A percentile compares a stretch with the other conserved stretches of the same genome.
These are phyloP conservation scores for Drosera capensis DNA, from an alignment of 148 eudicot species.

Conservation along the genomic window DNA sequence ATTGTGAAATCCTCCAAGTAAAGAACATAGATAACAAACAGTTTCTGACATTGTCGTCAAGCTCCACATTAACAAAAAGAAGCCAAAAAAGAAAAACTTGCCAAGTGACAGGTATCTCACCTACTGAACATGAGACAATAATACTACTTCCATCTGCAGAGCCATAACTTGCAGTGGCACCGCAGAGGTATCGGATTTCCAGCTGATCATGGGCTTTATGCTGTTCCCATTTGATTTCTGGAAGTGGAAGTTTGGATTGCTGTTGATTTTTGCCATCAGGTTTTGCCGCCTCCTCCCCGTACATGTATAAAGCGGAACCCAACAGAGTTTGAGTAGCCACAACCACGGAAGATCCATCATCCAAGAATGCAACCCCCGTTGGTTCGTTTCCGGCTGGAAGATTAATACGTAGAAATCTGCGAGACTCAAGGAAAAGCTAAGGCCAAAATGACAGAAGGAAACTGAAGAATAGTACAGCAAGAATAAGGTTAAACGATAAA, in stretches of 20 bases:
- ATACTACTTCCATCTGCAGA: conserved; percentile 92
- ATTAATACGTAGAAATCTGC: conserved; percentile 83
- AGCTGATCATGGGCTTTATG: conserved; percentile 78
- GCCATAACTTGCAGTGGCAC: conserved; percentile 66
- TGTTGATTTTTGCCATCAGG: conserved; percentile 41
- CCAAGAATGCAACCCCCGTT: conserved; percentile 56
- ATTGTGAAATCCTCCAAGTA: no score
- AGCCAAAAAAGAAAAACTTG: no score
- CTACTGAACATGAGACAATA: conserved; percentile 86
- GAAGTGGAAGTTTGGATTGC: conserved; percentile 62
- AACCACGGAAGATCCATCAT: conserved; percentile 62
- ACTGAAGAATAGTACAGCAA: not conserved
- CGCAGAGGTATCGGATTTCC: conserved; percentile 43
- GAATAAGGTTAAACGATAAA: not conserved
- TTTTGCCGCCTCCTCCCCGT: conserved; percentile 65
- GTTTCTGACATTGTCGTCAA: no score
- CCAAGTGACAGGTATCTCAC: conserved; percentile 15
- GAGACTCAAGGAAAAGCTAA: conserved; percentile 1
- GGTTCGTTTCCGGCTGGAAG: conserved; percentile 91
- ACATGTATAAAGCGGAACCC: conserved; percentile 81
- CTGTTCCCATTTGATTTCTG: conserved; percentile 82
- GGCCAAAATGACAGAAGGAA: not conserved
- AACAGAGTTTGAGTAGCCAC: conserved; percentile 60
- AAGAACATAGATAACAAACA: no score
- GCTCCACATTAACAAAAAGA: no score